Conservation (phyloP, 768 basidiomycete species). For the Lactifluus echinatus region DNA sequence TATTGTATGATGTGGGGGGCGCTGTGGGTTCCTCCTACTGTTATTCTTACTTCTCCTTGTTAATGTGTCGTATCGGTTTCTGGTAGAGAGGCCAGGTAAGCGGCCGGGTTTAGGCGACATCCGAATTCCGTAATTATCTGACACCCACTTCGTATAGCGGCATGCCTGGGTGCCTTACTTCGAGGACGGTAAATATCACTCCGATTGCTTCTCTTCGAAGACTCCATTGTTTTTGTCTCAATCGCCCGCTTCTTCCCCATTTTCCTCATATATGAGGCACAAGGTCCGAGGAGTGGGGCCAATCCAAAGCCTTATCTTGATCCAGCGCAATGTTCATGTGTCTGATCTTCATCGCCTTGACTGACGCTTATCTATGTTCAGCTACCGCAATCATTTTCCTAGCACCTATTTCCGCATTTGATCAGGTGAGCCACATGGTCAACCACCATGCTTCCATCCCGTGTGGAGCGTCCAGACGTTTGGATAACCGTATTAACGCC, state of each 20-base stretch:
- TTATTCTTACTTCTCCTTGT: neutral
- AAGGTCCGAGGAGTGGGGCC: neutral
- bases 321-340: neutral
- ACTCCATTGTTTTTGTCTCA: conserved; percentile 58
- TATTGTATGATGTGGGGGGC: conserved; percentile 78
- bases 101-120: neutral
- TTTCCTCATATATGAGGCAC: neutral
- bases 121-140: neutral
- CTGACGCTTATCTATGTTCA: conserved; percentile 25
- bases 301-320: neutral
- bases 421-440: conserved; percentile 49
- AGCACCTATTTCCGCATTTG: conserved; percentile 80
- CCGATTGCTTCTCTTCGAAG: conserved; percentile 13
- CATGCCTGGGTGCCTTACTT: conserved; percentile 82
- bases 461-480: neutral
- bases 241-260: conserved; percentile 46
- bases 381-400: conserved; percentile 82
- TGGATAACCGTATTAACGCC: conserved; percentile 35
- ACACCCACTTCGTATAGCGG: conserved; percentile 34
- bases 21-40: conserved; percentile 41
- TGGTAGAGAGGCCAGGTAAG: conserved; percentile 20
- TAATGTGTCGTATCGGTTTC: neutral
- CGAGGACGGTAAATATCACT: conserved; percentile 44
- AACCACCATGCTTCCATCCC: neutral
- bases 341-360: neutral